Evolutionary conservation across 2,329 filamentous ascomycete genomes (phyloP).

Genomic region (Pseudophaeomoniella oleicola): DNA sequence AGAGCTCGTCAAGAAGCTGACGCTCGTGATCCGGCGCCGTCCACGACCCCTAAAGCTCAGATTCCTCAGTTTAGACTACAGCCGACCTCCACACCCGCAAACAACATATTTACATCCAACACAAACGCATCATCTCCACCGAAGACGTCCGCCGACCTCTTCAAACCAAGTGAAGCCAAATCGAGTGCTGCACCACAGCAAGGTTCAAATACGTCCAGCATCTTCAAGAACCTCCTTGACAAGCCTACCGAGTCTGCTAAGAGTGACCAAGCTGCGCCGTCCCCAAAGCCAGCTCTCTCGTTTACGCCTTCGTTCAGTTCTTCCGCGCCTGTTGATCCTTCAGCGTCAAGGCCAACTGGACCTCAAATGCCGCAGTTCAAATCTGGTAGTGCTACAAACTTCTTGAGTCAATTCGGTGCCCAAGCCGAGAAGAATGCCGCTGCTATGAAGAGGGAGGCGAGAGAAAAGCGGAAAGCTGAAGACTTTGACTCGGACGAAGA

Average conservation of each 20-base stretch:
- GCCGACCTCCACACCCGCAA: background rate
- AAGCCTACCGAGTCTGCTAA: background rate
- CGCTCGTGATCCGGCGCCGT: background rate
- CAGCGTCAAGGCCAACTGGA: background rate
- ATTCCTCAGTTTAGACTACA: slow-evolving; percentile 2
- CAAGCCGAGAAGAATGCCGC: slow-evolving; percentile 17
- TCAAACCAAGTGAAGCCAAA: slow-evolving; percentile 4
- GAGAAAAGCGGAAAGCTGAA: slow-evolving; percentile 33
- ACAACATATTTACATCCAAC: background rate
- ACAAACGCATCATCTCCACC: background rate
- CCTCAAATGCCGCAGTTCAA: background rate
- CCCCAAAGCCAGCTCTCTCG: background rate
- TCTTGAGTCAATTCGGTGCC: background rate
- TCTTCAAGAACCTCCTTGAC: background rate
- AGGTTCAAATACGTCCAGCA: background rate
- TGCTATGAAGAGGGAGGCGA: slow-evolving; percentile 26
- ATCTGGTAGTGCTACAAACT: background rate
- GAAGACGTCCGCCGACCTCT: background rate
- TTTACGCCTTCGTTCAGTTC: background rate
- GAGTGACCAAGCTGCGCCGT: background rate
- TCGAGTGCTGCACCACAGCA: background rate
- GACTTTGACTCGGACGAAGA: slow-evolving; percentile 39
- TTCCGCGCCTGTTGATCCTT: background rate
- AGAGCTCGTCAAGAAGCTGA: background rate
- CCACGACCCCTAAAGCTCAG: background rate